Base-by-base conservation (phyloP, 768 basidiomycete species). In the Suillus decipiens region DNA sequence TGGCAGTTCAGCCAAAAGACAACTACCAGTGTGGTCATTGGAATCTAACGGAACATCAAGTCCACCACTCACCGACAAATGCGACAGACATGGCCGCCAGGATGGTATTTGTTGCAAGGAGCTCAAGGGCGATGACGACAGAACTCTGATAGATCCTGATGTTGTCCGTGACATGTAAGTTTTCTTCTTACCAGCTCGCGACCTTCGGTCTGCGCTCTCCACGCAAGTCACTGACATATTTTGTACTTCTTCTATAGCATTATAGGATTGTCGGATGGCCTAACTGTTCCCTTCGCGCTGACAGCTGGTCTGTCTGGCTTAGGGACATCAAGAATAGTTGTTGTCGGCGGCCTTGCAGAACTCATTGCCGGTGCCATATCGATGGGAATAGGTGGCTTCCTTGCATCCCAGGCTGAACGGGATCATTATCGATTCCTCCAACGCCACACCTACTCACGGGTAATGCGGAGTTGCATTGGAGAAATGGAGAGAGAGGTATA, bases 331-430 rank as follows among this genome's bases (percentile, higher is more conserved):
- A 87, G 83, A 61, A 84, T 98, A n/a, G 97, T 99, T 66, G 90
- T 96, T 56, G 84, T 96, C 34, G 96, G 95, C 61, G 97, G 97
- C 19, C 79, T 97, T 41, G 96, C 97, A 1, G 97, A 99, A 74
- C 89, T 99, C 68, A 93, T 96, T 62, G 94, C 96, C 1, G 97
- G 97, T 8, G 93, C 96, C 14, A 92, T 99, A 54, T 95, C 92
- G 2, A 99, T 99, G 96, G 97, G 97, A 64, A 92, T 99, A 45
- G 97, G 97, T 60, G 96, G 96, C n/a, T 98, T 96, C 83, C 89
- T 99, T 56, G 95, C 95, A 3, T 95, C 96, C 1, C 93, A 99
- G 76, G 90, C 96, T 36, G 97, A 99, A 76, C 89, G 95, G 51
- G 96, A 98, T 73, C 92, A 97, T 76, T 96, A 90, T 73, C 90